phyloP scores from a whole-genome alignment of 257 asterid species.

The Nicotiana knightiana region DNA sequence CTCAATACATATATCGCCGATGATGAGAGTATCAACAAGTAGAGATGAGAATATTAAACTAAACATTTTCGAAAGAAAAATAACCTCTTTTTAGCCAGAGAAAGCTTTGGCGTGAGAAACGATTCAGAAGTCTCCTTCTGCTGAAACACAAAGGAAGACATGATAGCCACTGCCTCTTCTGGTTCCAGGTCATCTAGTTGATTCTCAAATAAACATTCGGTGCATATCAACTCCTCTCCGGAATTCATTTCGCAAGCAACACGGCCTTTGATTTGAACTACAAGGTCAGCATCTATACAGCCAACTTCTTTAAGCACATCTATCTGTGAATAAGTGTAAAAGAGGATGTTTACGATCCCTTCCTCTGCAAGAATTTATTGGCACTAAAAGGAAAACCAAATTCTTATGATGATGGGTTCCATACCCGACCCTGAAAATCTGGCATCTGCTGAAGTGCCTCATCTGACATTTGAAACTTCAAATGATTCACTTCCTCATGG shows the following conservation, averaged over 20 bases:
- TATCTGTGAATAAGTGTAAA: slow-evolving; percentile 54
- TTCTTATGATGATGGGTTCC: slow-evolving; percentile 14
- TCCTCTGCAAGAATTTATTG: not conserved
- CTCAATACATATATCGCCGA: not conserved
- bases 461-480: slow-evolving; percentile 89
- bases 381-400: not conserved
- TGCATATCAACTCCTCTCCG: slow-evolving; percentile 95
- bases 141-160: slow-evolving; percentile 99
- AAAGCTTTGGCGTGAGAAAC: slow-evolving; percentile 80
- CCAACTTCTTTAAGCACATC: slow-evolving; percentile 91
- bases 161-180: slow-evolving; percentile 97
- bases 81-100: slow-evolving; percentile 71
- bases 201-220: slow-evolving; percentile 96
- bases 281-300: slow-evolving; percentile 84
- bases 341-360: slow-evolving; percentile 3
- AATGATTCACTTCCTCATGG: slow-evolving; percentile 64
- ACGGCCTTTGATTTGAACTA: slow-evolving; percentile 96
- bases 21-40: not conserved
- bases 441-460: slow-evolving; percentile 99
- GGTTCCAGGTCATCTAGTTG: slow-evolving; percentile 94
- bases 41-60: not conserved
- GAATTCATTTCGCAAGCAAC: slow-evolving; percentile 99
- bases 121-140: slow-evolving; percentile 82
- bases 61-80: not conserved
- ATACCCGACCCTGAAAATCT: slow-evolving; percentile 98